Base-by-base conservation (phyloP, 225 moss, liverwort and hornwort species). In the Sphagnum tenellum region DNA sequence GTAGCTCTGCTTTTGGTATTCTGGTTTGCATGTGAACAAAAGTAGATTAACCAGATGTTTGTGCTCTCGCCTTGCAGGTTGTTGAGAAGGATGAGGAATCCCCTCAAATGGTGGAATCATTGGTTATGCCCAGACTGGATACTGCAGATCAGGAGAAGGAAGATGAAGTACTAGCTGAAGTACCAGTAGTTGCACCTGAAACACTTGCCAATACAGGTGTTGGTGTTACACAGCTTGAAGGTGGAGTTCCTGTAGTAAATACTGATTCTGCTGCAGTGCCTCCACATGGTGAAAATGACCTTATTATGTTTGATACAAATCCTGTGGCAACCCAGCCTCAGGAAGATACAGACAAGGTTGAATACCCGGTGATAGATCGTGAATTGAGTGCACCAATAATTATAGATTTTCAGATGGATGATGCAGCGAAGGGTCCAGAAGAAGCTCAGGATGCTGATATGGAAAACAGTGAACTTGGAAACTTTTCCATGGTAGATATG, bases 401-500 rank as follows among this genome's bases (percentile, higher is more conserved):
- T 49, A 47, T 49, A 29, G 56, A 64, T 29, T 29, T 29, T 29
- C 29, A 29, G 29, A 29, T 29, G 65, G 70, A 51, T 8, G 47
- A 12, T 10, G 65, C 59, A 44, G 61, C 57, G 8, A 62, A 75
- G 46, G 73, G 75, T n/a, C 69, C 68, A 10, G 72, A 63, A 8
- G 85, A 75, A 44, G 7, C 57, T 46, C 79, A 69, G 61, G 91
- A 84, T 45, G 89, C 83, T 2, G 62, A 74, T 29, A 83, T 87
- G 12, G 96, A 90, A 64, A 86, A 52, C 7, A 77, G 88, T 67
- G 93, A 93, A 47, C 75, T 98, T 7, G 93, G 89, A 4, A 88
- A 86, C 4, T 98, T 98, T 47, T 87, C 93, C 8, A 85, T 98
- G 89, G 93, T 93, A 57, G 90, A 90, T 60, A 89, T 87, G 90